Evolutionary conservation across 1,284 basidiomycete species (phyloP).

Genomic region (Inonotus hispidus): DNA sequence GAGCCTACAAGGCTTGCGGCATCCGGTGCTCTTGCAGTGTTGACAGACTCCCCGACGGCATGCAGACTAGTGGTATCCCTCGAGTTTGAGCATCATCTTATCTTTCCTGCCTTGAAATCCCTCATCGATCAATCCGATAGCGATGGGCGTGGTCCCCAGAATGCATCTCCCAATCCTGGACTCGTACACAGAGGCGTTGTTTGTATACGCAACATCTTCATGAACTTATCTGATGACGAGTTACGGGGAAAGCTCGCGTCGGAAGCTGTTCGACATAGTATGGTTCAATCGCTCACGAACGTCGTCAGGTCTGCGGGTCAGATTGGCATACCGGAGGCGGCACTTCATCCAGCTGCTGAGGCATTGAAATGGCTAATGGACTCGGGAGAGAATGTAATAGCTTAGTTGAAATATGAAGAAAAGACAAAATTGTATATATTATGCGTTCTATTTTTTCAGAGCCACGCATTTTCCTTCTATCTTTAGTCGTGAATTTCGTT

Average conservation of each 20-base stretch:
- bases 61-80: conserved; percentile 57
- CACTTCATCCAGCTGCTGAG: conserved; percentile 42
- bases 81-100: conserved; percentile 54
- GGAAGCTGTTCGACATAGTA: conserved; percentile 45
- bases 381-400: conserved; percentile 27
- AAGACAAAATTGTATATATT: not conserved
- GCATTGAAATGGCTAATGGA: conserved; percentile 29
- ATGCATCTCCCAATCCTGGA: conserved; percentile 42
- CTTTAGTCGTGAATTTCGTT: not conserved
- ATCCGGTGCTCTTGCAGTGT: conserved; percentile 77
- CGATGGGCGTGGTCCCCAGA: conserved; percentile 27
- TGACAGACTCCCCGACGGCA: conserved; percentile 60
- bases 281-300: conserved; percentile 43
- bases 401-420: conserved; percentile 24
- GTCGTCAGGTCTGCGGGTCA: conserved; percentile 32
- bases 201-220: conserved; percentile 61
- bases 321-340: conserved; percentile 24
- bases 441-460: not conserved
- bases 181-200: conserved; percentile 73
- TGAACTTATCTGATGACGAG: conserved; percentile 36
- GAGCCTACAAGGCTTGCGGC: conserved; percentile 77
- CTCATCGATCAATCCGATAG: conserved; percentile 53
- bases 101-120: conserved; percentile 55
- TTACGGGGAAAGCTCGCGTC: conserved; percentile 37
- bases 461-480: not conserved